Evolutionary conservation across 495 filamentous ascomycete species (phyloP).

Genomic region (Platismatia glauca): DNA sequence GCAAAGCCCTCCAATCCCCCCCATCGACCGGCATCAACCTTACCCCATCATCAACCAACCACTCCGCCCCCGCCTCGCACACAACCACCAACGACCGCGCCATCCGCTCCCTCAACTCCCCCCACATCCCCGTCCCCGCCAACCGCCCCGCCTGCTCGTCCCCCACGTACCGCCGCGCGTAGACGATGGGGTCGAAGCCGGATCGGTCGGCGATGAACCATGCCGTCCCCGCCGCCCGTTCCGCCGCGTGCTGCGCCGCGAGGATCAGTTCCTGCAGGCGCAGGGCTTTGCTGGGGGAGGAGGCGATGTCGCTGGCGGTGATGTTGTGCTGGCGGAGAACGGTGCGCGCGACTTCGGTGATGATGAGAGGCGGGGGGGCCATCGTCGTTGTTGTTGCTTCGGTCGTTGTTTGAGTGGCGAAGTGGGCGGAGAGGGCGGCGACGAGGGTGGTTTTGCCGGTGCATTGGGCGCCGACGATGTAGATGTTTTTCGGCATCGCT

Average conservation of each 20-base stretch:
- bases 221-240: constrained; percentile 20
- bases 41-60: constrained; percentile 42
- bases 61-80: constrained; percentile 35
- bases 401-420: too few relatives aligned
- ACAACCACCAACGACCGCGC: constrained; percentile 33
- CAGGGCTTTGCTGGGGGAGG: constrained; percentile 25
- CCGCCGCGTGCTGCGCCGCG: constrained; percentile 35
- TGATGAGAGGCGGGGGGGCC: constrained; percentile 22
- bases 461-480: constrained; percentile 42
- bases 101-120: constrained; percentile 32
- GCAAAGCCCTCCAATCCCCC: constrained; percentile 33
- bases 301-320: constrained; percentile 33
- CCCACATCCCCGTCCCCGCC: constrained; percentile 28
- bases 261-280: constrained; percentile 39
- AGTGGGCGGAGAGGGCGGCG: constrained; percentile 29
- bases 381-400: not conserved
- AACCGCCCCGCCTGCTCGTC: constrained; percentile 26
- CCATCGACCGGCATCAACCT: constrained; percentile 39
- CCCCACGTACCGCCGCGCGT: constrained; percentile 34
- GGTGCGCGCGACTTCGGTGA: constrained; percentile 40
- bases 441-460: constrained; percentile 46
- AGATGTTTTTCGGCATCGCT: constrained; percentile 27
- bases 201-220: constrained; percentile 48
- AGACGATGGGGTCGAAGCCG: constrained; percentile 41
- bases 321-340: constrained; percentile 34